Conservation (phyloP, 2,329 filamentous ascomycete species). For the Emericellopsis atlantica region DNA sequence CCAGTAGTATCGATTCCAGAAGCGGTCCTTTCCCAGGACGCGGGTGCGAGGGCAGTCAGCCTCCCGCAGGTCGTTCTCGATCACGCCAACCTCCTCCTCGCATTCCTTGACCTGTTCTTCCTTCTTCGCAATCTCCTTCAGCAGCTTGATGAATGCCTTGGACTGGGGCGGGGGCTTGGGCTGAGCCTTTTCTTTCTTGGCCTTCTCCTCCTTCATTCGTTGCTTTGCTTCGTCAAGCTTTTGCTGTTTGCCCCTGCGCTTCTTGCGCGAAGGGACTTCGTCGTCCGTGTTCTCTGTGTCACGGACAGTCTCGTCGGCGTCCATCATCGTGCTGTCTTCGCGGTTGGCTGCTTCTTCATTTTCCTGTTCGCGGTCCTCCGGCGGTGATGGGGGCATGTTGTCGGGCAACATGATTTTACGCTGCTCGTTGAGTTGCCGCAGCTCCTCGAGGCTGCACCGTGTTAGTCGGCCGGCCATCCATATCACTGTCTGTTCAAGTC, state of each 20-base stretch:
- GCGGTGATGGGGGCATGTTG: constrained; percentile 54
- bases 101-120: constrained; percentile 68
- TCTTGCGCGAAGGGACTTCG: constrained; percentile 39
- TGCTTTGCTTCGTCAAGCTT: constrained; percentile 70
- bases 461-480: no score
- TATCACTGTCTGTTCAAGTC: background rate
- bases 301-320: constrained; percentile 46
- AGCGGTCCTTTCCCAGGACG: constrained; percentile 84
- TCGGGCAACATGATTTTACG: constrained; percentile 61
- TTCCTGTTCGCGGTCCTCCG: constrained; percentile 32
- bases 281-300: constrained; percentile 53
- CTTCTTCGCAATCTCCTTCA: constrained; percentile 83
- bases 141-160: constrained; percentile 76
- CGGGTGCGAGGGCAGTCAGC: constrained; percentile 86
- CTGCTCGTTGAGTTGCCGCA: constrained; percentile 59
- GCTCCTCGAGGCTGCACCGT: constrained; percentile 50
- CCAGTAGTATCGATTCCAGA: constrained; percentile 99
- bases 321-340: constrained; percentile 45
- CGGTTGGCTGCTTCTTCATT: constrained; percentile 25
- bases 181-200: constrained; percentile 49
- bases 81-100: constrained; percentile 71
- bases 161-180: constrained; percentile 56
- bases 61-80: constrained; percentile 88
- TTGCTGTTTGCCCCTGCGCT: constrained; percentile 56
- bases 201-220: constrained; percentile 60